These are phyloP conservation scores for Scenedesmus sp. DNA, from an alignment of 163 green algal species.

Conservation along the genomic window DNA sequence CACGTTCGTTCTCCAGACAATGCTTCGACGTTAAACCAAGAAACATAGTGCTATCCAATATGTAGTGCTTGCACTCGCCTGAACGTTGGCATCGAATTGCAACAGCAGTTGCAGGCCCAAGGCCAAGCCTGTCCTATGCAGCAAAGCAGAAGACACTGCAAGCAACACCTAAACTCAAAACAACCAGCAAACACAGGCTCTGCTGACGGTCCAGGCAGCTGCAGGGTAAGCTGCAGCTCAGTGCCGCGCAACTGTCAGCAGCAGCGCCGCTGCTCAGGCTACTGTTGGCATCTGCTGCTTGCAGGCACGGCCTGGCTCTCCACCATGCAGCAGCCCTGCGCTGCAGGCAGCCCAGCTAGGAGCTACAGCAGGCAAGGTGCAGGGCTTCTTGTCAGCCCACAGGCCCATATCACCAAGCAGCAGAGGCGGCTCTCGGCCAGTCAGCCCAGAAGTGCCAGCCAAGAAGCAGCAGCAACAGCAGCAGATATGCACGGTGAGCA, in stretches of 20 bases:
- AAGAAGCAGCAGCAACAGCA: neutral
- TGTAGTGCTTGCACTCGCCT: too few relatives aligned
- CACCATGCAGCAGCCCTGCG: neutral
- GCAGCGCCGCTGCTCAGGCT: neutral
- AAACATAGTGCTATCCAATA: neutral
- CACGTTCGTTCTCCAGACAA: too few relatives aligned
- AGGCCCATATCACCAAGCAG: slow-evolving; percentile 1
- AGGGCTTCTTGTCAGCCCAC: neutral
- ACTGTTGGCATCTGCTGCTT: neutral
- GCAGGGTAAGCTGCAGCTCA: neutral
- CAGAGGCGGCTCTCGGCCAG: slow-evolving; percentile 1
- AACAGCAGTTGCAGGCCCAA: neutral
- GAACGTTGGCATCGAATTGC: neutral
- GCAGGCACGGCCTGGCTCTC: neutral
- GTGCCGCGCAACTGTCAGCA: neutral
- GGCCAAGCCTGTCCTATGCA: neutral
- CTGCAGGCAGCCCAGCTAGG: neutral
- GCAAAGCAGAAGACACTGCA: neutral
- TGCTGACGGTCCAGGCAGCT: neutral
- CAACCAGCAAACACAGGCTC: neutral
- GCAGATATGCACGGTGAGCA: neutral
- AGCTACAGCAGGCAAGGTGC: slow-evolving; percentile 24
- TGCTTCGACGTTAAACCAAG: too few relatives aligned
- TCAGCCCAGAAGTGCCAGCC: neutral
- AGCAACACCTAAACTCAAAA: neutral